Percentiles rank a stretch among this genome's conserved stretches.
phyloP scores from a whole-genome alignment of 371 early-diverging fungal species.

The Haplosporangium sp. region DNA sequence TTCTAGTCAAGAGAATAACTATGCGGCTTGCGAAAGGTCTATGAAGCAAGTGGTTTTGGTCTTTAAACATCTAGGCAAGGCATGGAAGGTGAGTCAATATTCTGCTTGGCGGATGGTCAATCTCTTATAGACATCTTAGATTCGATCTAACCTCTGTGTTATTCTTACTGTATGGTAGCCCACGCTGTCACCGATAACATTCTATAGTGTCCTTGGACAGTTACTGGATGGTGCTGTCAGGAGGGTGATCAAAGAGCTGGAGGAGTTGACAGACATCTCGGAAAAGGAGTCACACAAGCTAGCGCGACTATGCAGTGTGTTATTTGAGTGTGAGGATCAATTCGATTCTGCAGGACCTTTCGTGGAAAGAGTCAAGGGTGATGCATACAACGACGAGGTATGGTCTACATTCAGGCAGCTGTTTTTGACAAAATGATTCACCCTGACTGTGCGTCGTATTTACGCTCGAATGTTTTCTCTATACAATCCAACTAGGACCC shows the following conservation, averaged over 20 bases:
- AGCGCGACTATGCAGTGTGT: constrained; percentile 60
- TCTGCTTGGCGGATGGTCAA: background rate
- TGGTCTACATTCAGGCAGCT: background rate
- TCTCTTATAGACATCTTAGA: background rate
- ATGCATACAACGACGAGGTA: constrained; percentile 52
- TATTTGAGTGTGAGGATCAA: constrained; percentile 62
- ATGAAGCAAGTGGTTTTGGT: constrained; percentile 64
- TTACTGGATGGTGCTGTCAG: constrained; percentile 61
- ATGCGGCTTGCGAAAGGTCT: constrained; percentile 59
- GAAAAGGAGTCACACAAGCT: constrained; percentile 76
- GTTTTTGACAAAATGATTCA: background rate
- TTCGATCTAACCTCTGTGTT: background rate
- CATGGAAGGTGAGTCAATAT: constrained; percentile 54
- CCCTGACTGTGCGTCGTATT: background rate
- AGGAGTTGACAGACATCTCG: constrained; percentile 71
- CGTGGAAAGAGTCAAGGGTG: constrained; percentile 56
- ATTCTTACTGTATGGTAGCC: constrained; percentile 29
- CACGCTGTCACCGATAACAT: constrained; percentile 53
- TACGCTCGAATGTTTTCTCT: background rate
- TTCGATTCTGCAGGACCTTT: constrained; percentile 60
- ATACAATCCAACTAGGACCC: constrained; percentile 33
- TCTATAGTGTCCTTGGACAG: constrained; percentile 56
- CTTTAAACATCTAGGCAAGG: constrained; percentile 57
- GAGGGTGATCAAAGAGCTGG: constrained; percentile 65
- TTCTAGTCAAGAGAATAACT: constrained; percentile 59